Percentiles rank a stretch among this genome's conserved stretches.
Conservation (phyloP, 1,284 basidiomycete genomes). For the Rhodotorula mucilaginosa region DNA sequence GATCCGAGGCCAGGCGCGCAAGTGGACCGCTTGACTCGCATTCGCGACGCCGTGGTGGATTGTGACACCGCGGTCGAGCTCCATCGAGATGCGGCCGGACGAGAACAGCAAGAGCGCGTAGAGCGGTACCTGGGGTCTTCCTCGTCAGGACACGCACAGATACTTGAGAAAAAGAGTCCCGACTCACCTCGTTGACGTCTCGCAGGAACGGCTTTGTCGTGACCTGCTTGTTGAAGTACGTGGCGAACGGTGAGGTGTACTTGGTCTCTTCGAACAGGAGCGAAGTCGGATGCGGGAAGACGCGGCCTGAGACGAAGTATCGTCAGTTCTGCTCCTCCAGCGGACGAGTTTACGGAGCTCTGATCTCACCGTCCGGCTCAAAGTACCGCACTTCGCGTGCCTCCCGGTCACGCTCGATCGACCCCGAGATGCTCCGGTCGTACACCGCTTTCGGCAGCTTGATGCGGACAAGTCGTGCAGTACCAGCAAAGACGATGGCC, state of each 20-base stretch:
- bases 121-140: slow-evolving; percentile 63
- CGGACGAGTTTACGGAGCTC: too few species aligned
- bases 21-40: slow-evolving; percentile 57
- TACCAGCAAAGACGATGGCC: slow-evolving; percentile 72
- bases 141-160: too few species aligned
- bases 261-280: slow-evolving; percentile 69
- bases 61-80: slow-evolving; percentile 70
- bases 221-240: slow-evolving; percentile 77
- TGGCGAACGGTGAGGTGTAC: slow-evolving; percentile 73
- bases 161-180: too few species aligned
- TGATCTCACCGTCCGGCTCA: slow-evolving; percentile 54
- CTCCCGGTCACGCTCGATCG: slow-evolving; percentile 74
- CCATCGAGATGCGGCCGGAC: slow-evolving; percentile 66
- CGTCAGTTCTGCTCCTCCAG: slow-evolving; percentile 40
- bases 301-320: slow-evolving; percentile 51
- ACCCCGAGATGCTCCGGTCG: slow-evolving; percentile 74
- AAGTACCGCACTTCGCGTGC: slow-evolving; percentile 78
- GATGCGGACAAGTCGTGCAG: slow-evolving; percentile 54
- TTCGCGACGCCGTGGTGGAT: slow-evolving; percentile 42
- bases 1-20: slow-evolving; percentile 81
- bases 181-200: slow-evolving; percentile 77
- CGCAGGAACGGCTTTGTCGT: slow-evolving; percentile 83
- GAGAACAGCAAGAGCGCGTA: slow-evolving; percentile 83
- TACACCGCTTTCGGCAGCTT: slow-evolving; percentile 75
- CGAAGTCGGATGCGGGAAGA: slow-evolving; percentile 83